Percentiles rank a stretch among this genome's conserved stretches.
Conservation (phyloP, 1,284 basidiomycete species). For the Cryptococcus jaspeensis region DNA sequence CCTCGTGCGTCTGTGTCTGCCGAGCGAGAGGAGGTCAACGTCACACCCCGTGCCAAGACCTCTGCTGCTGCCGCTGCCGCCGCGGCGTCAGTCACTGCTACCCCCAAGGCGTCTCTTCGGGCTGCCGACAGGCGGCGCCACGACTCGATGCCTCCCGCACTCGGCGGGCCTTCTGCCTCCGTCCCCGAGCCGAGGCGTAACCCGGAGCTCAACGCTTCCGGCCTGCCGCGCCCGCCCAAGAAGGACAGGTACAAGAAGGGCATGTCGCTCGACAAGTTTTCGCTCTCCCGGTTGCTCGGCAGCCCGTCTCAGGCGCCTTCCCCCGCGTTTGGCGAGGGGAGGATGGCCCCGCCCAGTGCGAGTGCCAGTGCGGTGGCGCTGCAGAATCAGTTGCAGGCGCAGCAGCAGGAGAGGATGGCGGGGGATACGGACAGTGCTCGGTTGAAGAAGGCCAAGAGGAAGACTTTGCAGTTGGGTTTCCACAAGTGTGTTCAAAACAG, state of each 20-base stretch:
- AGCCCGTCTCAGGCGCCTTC: conserved; percentile 22
- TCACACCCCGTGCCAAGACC: conserved; percentile 19
- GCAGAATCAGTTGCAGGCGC: conserved; percentile 6
- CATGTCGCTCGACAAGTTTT: conserved; percentile 70
- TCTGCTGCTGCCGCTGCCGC: conserved; percentile 1
- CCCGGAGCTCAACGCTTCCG: conserved; percentile 15
- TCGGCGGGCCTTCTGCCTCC: background rate
- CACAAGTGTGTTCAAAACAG: conserved; percentile 21
- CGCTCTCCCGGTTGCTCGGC: conserved; percentile 63
- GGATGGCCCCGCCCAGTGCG: conserved; percentile 20
- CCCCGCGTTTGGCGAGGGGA: conserved; percentile 14
- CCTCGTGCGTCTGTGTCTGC: conserved; percentile 22
- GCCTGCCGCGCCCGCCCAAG: conserved; percentile 28
- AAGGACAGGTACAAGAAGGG: conserved; percentile 59
- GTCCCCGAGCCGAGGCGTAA: conserved; percentile 12
- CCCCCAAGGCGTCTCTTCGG: conserved; percentile 13
- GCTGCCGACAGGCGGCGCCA: conserved; percentile 16
- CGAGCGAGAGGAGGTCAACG: conserved; percentile 11
- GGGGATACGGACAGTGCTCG: conserved; percentile 12
- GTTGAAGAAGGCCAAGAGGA: conserved; percentile 40
- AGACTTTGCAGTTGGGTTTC: conserved; percentile 37
- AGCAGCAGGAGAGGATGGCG: conserved; percentile 19
- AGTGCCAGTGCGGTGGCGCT: conserved; percentile 17
- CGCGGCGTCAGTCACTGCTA: background rate
- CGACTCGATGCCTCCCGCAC: conserved; percentile 20